These are phyloP conservation scores for Mycena alexandri DNA, from an alignment of 768 basidiomycete genomes.

Conservation along the genomic window DNA sequence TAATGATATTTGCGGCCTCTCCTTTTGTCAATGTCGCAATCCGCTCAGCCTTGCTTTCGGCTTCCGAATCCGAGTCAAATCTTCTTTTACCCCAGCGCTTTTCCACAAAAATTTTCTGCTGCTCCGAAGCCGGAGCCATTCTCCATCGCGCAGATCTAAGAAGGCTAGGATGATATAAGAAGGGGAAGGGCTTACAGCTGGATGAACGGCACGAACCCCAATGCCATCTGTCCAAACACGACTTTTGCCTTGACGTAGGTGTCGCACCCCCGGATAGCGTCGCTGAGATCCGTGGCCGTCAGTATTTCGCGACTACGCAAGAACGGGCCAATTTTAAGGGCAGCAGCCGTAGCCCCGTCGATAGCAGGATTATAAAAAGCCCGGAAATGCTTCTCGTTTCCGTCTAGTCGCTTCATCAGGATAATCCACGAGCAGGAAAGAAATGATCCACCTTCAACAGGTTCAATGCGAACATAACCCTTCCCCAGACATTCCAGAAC, in stretches of 20 bases:
- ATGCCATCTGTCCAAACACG: constrained; percentile 59
- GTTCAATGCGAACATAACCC: constrained; percentile 76
- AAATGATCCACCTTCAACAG: constrained; percentile 44
- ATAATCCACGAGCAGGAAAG: neutral
- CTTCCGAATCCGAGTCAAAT: constrained; percentile 38
- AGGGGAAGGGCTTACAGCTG: neutral
- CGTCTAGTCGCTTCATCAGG: constrained; percentile 40
- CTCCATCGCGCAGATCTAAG: constrained; percentile 78
- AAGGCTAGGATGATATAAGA: constrained; percentile 57
- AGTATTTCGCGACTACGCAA: constrained; percentile 65
- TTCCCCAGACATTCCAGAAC: constrained; percentile 82
- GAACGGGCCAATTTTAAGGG: constrained; percentile 66
- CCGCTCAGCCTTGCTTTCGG: constrained; percentile 43
- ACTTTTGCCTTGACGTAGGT: constrained; percentile 72
- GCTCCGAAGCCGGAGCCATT: constrained; percentile 66
- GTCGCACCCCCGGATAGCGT: constrained; percentile 78
- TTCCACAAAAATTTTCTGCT: constrained; percentile 68
- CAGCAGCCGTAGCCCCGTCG: constrained; percentile 57
- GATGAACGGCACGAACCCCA: constrained; percentile 58
- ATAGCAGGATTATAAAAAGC: constrained; percentile 70
- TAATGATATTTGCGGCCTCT: constrained; percentile 83
- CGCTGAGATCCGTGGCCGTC: constrained; percentile 64
- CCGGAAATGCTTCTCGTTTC: constrained; percentile 51
- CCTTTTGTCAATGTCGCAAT: constrained; percentile 75
- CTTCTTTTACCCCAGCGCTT: constrained; percentile 61